phyloP scores from a whole-genome alignment of 2,329 filamentous ascomycete genomes.

The Aureobasidium sp. region DNA sequence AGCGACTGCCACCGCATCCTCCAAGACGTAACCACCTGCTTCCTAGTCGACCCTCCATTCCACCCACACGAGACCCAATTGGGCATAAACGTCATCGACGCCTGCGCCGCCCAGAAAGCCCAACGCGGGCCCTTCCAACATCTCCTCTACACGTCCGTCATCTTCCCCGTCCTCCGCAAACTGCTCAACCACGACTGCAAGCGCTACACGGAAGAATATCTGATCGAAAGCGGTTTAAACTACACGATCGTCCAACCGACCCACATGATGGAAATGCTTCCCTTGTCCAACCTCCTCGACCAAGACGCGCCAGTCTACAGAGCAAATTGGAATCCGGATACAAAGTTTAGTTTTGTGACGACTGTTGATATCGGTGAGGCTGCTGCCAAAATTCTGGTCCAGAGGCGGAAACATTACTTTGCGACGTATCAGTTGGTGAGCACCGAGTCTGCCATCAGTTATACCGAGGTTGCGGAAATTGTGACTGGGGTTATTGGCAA shows the following conservation, averaged over 20 bases:
- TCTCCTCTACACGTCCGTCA: conserved; percentile 31
- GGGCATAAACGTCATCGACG: conserved; percentile 34
- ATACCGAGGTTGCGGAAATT: conserved; percentile 21
- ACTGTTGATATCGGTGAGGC: conserved; percentile 26
- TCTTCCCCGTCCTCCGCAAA: conserved; percentile 30
- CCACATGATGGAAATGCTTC: conserved; percentile 31
- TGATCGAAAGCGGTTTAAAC: conserved; percentile 30
- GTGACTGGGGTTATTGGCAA: conserved; percentile 24
- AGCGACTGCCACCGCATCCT: conserved; percentile 25
- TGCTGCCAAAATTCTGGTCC: conserved; percentile 21
- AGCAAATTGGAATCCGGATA: conserved; percentile 22
- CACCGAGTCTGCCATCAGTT: conserved; percentile 20
- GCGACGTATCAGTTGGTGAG: conserved; percentile 26
- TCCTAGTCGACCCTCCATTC: conserved; percentile 32
- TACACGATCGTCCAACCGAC: conserved; percentile 34
- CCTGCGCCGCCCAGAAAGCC: conserved; percentile 23
- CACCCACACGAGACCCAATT: conserved; percentile 30
- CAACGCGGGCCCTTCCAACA: conserved; percentile 26
- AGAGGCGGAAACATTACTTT: conserved; percentile 26
- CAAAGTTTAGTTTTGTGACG: conserved; percentile 25
- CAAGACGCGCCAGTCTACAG: conserved; percentile 23
- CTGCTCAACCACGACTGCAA: conserved; percentile 35
- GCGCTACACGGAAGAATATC: conserved; percentile 30
- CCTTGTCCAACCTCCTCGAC: conserved; percentile 20
- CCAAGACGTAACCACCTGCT: conserved; percentile 26